These are phyloP conservation scores for Dryadomyces quercus-mongolicae DNA, from an alignment of 2,329 filamentous ascomycete genomes.

Conservation along the genomic window DNA sequence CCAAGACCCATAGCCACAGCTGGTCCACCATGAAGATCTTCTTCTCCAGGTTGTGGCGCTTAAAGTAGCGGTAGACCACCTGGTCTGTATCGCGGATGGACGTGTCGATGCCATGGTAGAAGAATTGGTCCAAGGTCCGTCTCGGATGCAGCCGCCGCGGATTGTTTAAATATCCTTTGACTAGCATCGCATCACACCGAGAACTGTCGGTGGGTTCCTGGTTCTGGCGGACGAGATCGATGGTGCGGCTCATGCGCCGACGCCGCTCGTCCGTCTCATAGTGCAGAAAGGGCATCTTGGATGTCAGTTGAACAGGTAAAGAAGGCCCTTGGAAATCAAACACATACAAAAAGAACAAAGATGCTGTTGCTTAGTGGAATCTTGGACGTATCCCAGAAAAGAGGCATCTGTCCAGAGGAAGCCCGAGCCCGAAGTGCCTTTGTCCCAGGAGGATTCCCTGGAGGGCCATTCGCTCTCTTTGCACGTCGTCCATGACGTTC, in stretches of 20 bases:
- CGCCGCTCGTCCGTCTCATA: conserved; percentile 47
- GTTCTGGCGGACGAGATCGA: conserved; percentile 20
- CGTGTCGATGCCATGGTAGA: conserved; percentile 53
- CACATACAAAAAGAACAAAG: conserved; percentile 23
- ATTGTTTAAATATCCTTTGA: conserved; percentile 32
- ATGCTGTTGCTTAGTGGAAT: conserved; percentile 18
- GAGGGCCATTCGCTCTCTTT: conserved; percentile 21
- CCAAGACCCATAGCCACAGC: conserved; percentile 52
- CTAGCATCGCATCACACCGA: conserved; percentile 29
- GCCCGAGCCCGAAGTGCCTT: conserved; percentile 17
- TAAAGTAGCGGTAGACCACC: conserved; percentile 48
- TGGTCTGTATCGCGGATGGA: conserved; percentile 47
- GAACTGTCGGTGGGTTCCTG: conserved; percentile 16
- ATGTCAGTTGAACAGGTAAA: conserved; percentile 19
- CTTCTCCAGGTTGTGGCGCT: conserved; percentile 26
- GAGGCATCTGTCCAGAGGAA: conserved; percentile 5
- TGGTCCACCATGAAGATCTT: conserved; percentile 61
- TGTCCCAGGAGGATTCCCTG: conserved; percentile 22
- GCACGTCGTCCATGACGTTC: conserved; percentile 23
- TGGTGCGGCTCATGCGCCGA: conserved; percentile 43
- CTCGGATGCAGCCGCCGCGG: conserved; percentile 43
- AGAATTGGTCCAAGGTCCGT: conserved; percentile 53
- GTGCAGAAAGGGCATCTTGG: conserved; percentile 53
- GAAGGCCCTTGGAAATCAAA: background rate
- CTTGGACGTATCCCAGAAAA: conserved; percentile 18